Base-by-base conservation (phyloP, 2,329 filamentous ascomycete genomes). In the Chaetomium globosum region DNA sequence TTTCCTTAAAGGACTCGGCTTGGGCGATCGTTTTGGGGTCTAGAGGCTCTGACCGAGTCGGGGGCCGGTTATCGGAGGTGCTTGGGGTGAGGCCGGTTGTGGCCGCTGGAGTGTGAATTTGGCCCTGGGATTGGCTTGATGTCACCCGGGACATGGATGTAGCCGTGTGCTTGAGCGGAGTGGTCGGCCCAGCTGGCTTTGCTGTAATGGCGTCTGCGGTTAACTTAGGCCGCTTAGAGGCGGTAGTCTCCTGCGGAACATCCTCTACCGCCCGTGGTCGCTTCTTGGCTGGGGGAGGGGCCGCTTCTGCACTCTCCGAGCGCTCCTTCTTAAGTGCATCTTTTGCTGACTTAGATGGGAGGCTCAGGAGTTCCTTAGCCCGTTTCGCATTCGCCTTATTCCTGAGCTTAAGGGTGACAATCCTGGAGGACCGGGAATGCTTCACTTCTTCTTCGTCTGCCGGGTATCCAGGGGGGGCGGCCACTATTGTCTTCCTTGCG, bases 111-210 rank as follows among this genome's bases (percentile, higher is more conserved):
- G 84, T 86, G 51, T 81, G 77, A 8, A 78, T 80, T 64, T 82
- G 77, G 0, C 78, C 80, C 65, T 82, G 77, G 0, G 83, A 86
- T 70, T 82, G 83, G 72, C 75, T 83, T 0, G 84, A 85, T 59
- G 82, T 78, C 39, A 81, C 82, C 4, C 83, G 81, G 5, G 80
- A 83, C 82, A 85, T 85, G 63, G 82, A 74, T 1, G 79, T 77
- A 16, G 80, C 77, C 1, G 78, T 75, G 63, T 79, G 75, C 61
- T 79, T 85, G 10, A 82, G 80, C 0, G 84, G 84, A 0, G 84
- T 86, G 2, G 81, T 80, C 0, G 83, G 82, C 1, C 76, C 73
- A 16, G 77, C 70, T 16, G 77, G 70, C 56, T 77, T 74, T 28
- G 74, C 69, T 5, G 74, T 71, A 48, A 72, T 73, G 33, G 74